Base-by-base conservation (phyloP, 2,329 filamentous ascomycete genomes). In the Nemania diffusa region DNA sequence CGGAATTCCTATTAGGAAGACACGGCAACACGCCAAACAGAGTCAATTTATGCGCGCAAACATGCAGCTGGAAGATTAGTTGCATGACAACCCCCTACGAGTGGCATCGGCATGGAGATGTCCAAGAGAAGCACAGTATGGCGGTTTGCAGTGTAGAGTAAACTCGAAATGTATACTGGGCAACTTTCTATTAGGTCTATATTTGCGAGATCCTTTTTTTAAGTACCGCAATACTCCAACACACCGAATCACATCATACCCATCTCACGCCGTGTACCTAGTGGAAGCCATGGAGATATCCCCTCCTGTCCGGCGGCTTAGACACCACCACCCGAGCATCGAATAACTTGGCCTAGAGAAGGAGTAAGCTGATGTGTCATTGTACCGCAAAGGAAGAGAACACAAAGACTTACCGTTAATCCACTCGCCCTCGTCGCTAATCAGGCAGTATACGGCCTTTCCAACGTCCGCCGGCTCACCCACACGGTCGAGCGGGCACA, bases 341-440 rank as follows among this genome's bases (percentile, higher is more conserved):
- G 77, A 59, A 78, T 77, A 42, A 78, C 77, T 69, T 78, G 77
- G 37, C 77, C 76, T 78, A 52, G n/a, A 55, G 48, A 62, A 60
- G 29, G 40, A 46, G 62, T 66, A 58, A 69, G 65, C 63, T 52
- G 37, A 62, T 57, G 29, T 50, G 20, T 26, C 58, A 46, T 24
- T 44, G 24, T 53, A n/a, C 3, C 37, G 27, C 40, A 26, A 17
- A 42, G 24, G 40, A 32, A 42, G 22, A 32, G 17, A 65, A 37
- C 2, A 15, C 48, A 48, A 46, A 51, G 11, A 76, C 84, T 76
- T 70, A 88, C 87, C 88, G 75, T 90, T 90, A 75, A 90, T 87
- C 88, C 88, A 90, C 78, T 89, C 87, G 64, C 85, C 85, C 73
- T 88, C 88, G 6, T 84, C 81, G 71, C 84, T 85, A 71, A 86